Conservation (phyloP, 148 eudicot genomes). For the Talinum fruticosum region DNA sequence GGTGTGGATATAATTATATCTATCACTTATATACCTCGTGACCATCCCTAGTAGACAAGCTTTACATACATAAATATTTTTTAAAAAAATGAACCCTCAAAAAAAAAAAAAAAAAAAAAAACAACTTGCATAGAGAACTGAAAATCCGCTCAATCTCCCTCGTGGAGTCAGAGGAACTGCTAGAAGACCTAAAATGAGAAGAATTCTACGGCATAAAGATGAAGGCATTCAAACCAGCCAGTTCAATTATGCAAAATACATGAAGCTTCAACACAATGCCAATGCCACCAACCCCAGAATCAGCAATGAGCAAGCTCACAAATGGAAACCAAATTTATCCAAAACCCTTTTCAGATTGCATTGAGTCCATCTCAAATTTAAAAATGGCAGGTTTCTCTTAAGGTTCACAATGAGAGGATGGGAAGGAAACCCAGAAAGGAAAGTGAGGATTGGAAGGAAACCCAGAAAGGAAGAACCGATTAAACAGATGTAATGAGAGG, state of each 20-base stretch:
- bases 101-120: too few species aligned
- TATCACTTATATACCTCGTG: too few species aligned
- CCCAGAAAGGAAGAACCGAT: not conserved
- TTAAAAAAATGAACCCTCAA: too few species aligned
- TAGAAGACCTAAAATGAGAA: not conserved
- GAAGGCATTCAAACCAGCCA: not conserved
- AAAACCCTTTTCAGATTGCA: not conserved
- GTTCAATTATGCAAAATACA: slow-evolving; percentile 21
- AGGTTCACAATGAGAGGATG: not conserved
- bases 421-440: not conserved
- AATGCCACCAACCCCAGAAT: slow-evolving; percentile 3
- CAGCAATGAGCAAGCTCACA: not conserved
- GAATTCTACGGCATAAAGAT: not conserved
- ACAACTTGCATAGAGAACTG: not conserved
- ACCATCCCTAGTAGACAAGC: too few species aligned
- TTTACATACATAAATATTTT: too few species aligned
- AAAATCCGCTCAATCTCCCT: not conserved
- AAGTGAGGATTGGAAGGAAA: not conserved
- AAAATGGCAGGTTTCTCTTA: not conserved
- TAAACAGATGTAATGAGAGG: not conserved
- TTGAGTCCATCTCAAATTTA: not conserved
- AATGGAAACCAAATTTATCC: slow-evolving; percentile 15
- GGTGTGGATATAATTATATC: too few species aligned
- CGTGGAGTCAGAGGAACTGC: too few species aligned
- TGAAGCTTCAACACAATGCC: slow-evolving; percentile 6